Conservation (phyloP, 2,329 filamentous ascomycete genomes). For the Microdochium trichocladiopsis region DNA sequence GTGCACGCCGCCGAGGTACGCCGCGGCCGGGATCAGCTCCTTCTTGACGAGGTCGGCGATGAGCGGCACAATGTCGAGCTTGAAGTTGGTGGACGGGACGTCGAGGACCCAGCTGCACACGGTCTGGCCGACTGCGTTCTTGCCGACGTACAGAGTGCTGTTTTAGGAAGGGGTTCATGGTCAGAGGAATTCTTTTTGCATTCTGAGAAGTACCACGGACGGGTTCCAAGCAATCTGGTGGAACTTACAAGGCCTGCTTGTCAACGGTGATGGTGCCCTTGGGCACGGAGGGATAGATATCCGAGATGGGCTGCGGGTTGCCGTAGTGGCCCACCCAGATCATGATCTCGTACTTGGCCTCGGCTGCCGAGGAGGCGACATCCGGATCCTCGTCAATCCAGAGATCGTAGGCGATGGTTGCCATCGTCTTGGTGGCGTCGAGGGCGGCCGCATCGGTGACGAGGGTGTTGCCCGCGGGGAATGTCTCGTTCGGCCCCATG, state of each 20-base stretch:
- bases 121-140: not conserved
- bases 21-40: not conserved
- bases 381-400: not conserved
- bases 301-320: not conserved
- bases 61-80: not conserved
- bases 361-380: not conserved
- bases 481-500: not conserved
- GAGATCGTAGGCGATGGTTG: not conserved
- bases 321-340: not conserved
- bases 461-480: not conserved
- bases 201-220: too few relatives aligned
- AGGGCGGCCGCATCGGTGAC: not conserved
- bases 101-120: conserved; percentile 1
- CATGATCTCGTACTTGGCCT: not conserved
- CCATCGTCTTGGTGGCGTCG: not conserved
- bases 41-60: not conserved
- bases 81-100: not conserved
- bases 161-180: not conserved
- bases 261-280: not conserved
- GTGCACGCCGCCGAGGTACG: not conserved
- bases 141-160: not conserved
- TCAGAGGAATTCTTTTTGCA: too few relatives aligned
- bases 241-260: not conserved
- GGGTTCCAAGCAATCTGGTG: too few relatives aligned
- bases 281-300: not conserved